These are phyloP conservation scores for Excoecaria cochinchinensis DNA, from an alignment of 345 rosid genomes.

Conservation along the genomic window DNA sequence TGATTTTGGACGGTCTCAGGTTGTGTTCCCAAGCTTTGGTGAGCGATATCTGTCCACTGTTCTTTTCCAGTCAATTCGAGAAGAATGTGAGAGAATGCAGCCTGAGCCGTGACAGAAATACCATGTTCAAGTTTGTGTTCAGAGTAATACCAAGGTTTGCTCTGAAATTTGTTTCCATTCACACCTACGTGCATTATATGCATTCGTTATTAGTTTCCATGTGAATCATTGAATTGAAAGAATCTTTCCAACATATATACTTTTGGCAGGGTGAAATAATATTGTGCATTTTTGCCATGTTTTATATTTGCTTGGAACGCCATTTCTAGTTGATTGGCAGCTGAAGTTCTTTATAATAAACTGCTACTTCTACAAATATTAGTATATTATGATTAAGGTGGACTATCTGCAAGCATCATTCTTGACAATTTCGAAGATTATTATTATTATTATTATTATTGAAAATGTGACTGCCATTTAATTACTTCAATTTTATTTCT, in stretches of 20 bases:
- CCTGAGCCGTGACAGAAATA: constrained; percentile 46
- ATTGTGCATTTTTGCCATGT: not conserved
- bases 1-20: constrained; percentile 42
- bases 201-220: not conserved
- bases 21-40: constrained; percentile 92
- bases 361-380: too few species aligned
- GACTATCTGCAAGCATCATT: not conserved
- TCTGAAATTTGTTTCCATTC: not conserved
- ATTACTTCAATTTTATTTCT: too few species aligned
- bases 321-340: not conserved
- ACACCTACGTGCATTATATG: not conserved
- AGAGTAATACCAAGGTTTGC: not conserved
- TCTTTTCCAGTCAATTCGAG: constrained; percentile 87
- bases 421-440: too few species aligned
- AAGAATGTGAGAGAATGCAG: constrained; percentile 87
- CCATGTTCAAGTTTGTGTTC: not conserved
- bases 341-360: too few species aligned
- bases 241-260: not conserved
- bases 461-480: too few species aligned
- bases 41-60: constrained; percentile 84
- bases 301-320: too few species aligned
- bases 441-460: too few species aligned
- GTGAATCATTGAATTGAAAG: not conserved
- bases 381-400: not conserved
- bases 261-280: not conserved